Evolutionary conservation across 176 grass and related monocot species (phyloP).

Genomic region (Oryza brachyantha): DNA sequence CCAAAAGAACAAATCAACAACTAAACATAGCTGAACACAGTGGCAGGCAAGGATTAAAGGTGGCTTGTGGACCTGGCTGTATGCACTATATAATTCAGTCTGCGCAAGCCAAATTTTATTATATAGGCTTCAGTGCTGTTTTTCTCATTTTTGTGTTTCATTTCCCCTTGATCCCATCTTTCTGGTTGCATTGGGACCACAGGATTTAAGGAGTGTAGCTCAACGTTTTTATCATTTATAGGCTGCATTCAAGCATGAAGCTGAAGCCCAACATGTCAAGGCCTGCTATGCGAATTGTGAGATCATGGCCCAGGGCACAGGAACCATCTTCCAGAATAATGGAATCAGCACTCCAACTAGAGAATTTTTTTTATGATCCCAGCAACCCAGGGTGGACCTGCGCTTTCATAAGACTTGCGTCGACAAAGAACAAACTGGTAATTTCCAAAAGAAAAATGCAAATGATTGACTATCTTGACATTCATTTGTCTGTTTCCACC

Average conservation of each 20-base stretch:
- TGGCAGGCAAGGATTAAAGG: background rate
- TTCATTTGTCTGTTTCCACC: background rate
- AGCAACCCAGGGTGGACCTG: background rate
- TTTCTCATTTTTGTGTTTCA: background rate
- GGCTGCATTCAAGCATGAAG: background rate
- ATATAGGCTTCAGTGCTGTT: background rate
- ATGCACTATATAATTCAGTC: background rate
- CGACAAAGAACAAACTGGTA: background rate
- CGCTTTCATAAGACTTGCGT: background rate
- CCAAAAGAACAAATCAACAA: slow-evolving; percentile 17
- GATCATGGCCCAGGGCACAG: background rate
- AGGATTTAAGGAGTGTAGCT: background rate
- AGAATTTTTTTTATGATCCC: background rate
- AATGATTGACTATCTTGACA: background rate
- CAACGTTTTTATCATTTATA: background rate
- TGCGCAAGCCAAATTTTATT: background rate
- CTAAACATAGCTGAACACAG: slow-evolving; percentile 7
- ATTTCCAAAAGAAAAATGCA: background rate
- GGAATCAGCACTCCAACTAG: background rate
- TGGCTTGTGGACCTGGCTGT: background rate
- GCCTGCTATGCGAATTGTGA: background rate
- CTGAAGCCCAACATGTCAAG: background rate
- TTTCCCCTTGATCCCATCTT: background rate
- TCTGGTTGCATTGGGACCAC: background rate
- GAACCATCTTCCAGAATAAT: background rate